Evolutionary conservation across 106 monocot genomes (phyloP), one percentile per base, ranked within the genome.

Genomic region (Platanthera zijinensis): DNA sequence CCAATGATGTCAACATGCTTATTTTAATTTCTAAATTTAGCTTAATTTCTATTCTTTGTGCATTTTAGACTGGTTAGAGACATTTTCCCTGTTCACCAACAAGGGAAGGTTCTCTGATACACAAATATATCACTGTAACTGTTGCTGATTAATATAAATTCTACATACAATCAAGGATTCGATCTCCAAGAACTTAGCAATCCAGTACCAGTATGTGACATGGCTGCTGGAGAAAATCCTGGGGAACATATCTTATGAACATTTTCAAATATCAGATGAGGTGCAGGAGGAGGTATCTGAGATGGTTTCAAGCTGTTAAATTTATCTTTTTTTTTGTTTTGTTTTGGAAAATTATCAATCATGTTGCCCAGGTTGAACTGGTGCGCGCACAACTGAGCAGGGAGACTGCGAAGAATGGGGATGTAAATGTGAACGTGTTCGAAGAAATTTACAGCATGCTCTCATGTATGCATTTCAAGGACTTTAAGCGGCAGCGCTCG

Each of bases 201-300:
- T 90, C 30, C 92, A 95, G 74, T 85, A 87, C 69, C 86, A 90
- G 72, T 93, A 87, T 59, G 85, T 93, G 79, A 82, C 91, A 72
- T 97, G 96, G 96, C 91, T 87, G 69, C 78, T 97, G 75, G 87
- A 91, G 69, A 93, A 84, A 77, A 87, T 79, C 64, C 87, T 97
- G 73, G 86, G 71, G 53, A 82, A 86, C 67, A 15, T 91, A 10
- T 83, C 91, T 76, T 87, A 82, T 78, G 84, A 86, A 57, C 77
- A 86, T 78, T 97, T 97, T 80, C 76, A 74, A 7, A 83, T 97
- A 80, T 93, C 93, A 22, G 93, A 93, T 72, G 96, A 97, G 85
- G 91, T 97, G 66, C 85, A 87, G 79, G 96, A 97, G 85, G 85
- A 97, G 91, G 93, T 93, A 83, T 49, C 10, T 15, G 50, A 21